phyloP scores from a whole-genome alignment of 441 rosid genomes.

The Sinapis alba region DNA sequence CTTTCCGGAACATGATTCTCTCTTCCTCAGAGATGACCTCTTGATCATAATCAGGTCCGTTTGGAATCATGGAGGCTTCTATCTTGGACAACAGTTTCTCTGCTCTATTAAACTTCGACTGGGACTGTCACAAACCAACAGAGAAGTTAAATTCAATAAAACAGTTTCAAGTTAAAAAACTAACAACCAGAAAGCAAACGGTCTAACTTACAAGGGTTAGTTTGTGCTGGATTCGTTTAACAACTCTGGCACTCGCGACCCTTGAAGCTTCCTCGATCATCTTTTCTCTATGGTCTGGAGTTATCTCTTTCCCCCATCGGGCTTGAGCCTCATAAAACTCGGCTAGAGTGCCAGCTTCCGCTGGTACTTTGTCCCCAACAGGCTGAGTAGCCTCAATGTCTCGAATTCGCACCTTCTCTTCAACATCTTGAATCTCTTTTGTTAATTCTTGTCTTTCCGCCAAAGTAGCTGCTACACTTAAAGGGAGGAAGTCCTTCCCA shows the following conservation, averaged over 20 bases:
- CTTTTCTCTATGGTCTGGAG: slow-evolving; percentile 78
- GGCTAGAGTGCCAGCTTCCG: slow-evolving; percentile 86
- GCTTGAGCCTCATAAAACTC: slow-evolving; percentile 98
- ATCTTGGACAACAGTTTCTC: slow-evolving; percentile 81
- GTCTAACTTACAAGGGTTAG: slow-evolving; percentile 64
- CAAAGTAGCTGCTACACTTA: slow-evolving; percentile 78
- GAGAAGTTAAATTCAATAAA: slow-evolving; percentile 26
- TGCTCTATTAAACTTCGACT: slow-evolving; percentile 86
- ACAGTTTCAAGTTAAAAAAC: not conserved
- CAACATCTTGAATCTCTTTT: slow-evolving; percentile 76
- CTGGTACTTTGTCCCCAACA: slow-evolving; percentile 54
- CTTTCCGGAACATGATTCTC: slow-evolving; percentile 80
- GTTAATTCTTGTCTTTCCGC: slow-evolving; percentile 84
- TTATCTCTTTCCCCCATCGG: slow-evolving; percentile 81
- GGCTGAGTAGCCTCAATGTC: slow-evolving; percentile 55
- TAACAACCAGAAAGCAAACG: slow-evolving; percentile 21
- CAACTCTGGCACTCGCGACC: slow-evolving; percentile 62
- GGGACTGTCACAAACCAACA: slow-evolving; percentile 58
- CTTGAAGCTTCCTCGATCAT: slow-evolving; percentile 88
- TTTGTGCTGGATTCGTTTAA: slow-evolving; percentile 79
- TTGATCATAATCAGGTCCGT: slow-evolving; percentile 96
- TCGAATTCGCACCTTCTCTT: slow-evolving; percentile 59
- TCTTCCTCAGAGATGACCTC: slow-evolving; percentile 97
- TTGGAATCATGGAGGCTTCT: slow-evolving; percentile 90
- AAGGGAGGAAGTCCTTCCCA: slow-evolving; percentile 95